Percentiles rank a stretch among this genome's conserved stretches.
phyloP scores from a whole-genome alignment of 768 basidiomycete genomes.

The Lyophyllum shimeji region DNA sequence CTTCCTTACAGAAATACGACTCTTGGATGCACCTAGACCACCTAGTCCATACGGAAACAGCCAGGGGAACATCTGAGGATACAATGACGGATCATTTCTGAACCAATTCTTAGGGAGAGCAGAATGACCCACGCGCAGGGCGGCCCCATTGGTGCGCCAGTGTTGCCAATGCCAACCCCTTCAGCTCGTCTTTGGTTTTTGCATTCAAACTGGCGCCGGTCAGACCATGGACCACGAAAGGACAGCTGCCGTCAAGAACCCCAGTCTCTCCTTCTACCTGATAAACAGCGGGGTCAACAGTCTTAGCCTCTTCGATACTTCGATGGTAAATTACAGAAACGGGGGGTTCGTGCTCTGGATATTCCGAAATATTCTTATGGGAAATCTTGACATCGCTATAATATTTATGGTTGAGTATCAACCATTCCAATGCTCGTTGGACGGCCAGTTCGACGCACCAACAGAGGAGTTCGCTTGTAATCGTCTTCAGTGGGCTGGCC shows the following conservation, averaged over 20 bases:
- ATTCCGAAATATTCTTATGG: slow-evolving; percentile 21
- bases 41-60: no score
- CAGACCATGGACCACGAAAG: slow-evolving; percentile 39
- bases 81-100: slow-evolving; percentile 27
- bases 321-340: slow-evolving; percentile 22
- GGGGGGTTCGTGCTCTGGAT: slow-evolving; percentile 21
- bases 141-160: slow-evolving; percentile 6
- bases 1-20: not conserved
- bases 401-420: slow-evolving; percentile 32
- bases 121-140: slow-evolving; percentile 27
- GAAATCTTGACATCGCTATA: slow-evolving; percentile 34
- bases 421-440: slow-evolving; percentile 29
- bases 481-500: slow-evolving; percentile 25
- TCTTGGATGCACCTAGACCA: slow-evolving; percentile 12
- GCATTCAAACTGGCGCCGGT: slow-evolving; percentile 22
- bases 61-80: not conserved
- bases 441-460: slow-evolving; percentile 3
- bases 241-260: slow-evolving; percentile 27
- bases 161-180: slow-evolving; percentile 21
- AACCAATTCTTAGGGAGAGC: slow-evolving; percentile 22
- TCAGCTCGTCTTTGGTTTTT: slow-evolving; percentile 16
- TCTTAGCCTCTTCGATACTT: not conserved
- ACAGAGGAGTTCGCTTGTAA: slow-evolving; percentile 5
- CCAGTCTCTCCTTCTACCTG: slow-evolving; percentile 22
- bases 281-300: not conserved